These are phyloP conservation scores for Gamarada debralockiae DNA, from an alignment of 495 filamentous ascomycete species.

Conservation along the genomic window DNA sequence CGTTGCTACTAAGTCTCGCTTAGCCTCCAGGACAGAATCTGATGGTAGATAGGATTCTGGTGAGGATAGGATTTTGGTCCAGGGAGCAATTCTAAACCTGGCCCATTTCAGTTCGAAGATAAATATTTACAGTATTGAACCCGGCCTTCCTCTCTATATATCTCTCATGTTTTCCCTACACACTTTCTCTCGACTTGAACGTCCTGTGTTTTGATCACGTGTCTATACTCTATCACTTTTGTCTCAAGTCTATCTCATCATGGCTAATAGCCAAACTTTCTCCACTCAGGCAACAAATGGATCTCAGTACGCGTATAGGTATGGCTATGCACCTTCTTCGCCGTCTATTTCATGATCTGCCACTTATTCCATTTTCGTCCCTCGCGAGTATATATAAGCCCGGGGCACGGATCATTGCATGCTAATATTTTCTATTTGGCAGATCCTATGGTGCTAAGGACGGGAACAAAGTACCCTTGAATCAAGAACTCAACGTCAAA, in stretches of 20 bases:
- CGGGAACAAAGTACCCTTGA: not conserved
- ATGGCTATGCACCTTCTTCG: not conserved
- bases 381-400: not conserved
- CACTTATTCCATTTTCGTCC: slow-evolving; percentile 1
- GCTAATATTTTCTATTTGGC: slow-evolving; percentile 5
- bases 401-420: not conserved
- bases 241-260: not conserved
- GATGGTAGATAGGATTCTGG: too few species aligned
- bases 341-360: not conserved
- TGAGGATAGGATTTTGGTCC: not conserved
- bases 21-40: slow-evolving; percentile 2
- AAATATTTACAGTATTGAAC: not conserved
- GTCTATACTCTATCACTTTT: not conserved
- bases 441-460: slow-evolving; percentile 2
- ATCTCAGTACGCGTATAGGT: not conserved
- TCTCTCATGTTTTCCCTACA: not conserved
- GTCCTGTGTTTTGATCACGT: not conserved
- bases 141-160: not conserved
- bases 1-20: slow-evolving; percentile 2
- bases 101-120: not conserved
- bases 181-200: not conserved
- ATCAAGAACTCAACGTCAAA: not conserved
- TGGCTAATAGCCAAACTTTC: slow-evolving; percentile 1
- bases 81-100: not conserved
- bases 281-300: slow-evolving; percentile 4